Conservation (phyloP, 2,329 filamentous ascomycete species). For the Sclerotinia spermophila region DNA sequence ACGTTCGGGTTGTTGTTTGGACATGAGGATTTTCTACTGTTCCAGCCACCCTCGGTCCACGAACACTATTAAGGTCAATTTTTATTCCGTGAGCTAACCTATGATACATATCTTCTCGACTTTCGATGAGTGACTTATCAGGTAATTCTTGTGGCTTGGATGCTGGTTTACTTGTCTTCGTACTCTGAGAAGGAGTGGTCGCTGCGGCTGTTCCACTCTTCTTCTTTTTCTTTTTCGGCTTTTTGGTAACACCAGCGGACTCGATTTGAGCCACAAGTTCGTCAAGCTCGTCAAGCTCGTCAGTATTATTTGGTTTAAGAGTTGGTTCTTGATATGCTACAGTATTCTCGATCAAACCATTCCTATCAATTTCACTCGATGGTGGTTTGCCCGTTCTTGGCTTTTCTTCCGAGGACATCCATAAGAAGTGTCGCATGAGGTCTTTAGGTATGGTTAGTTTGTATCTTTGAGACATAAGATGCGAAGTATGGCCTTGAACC, state of each 20-base stretch:
- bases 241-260: conserved; percentile 13
- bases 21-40: conserved; percentile 31
- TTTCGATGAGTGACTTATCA: conserved; percentile 44
- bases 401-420: conserved; percentile 20
- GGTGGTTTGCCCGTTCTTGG: too few species aligned
- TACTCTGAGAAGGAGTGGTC: conserved; percentile 15
- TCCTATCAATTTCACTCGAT: background rate
- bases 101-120: conserved; percentile 40
- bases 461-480: background rate
- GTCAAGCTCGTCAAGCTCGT: background rate
- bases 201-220: conserved; percentile 30
- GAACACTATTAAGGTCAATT: conserved; percentile 36
- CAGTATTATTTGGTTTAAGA: background rate
- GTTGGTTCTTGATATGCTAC: background rate
- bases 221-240: conserved; percentile 38
- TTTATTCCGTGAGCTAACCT: conserved; percentile 42
- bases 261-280: background rate
- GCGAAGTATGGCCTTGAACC: background rate
- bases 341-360: background rate
- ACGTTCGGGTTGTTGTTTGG: conserved; percentile 38
- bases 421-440: conserved; percentile 25
- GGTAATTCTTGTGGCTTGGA: conserved; percentile 28
- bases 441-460: conserved; percentile 14
- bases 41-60: conserved; percentile 38
- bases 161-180: background rate